Base-by-base conservation (phyloP, 2,329 filamentous ascomycete species). In the Boeremia lycopersici region DNA sequence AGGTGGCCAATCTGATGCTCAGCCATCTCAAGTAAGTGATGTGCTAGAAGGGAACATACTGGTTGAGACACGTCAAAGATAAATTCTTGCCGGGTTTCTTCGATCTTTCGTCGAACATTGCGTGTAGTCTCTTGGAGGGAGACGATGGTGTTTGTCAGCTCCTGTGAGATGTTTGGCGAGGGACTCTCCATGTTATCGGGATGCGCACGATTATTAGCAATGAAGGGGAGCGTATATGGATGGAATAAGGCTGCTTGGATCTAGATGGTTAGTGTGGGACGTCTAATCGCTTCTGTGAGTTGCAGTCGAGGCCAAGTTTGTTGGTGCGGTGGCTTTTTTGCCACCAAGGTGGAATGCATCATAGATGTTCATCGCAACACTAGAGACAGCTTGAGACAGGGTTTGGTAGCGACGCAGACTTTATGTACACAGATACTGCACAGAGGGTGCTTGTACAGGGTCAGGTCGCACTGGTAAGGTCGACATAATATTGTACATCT, bases 81-180 rank as follows among this genome's bases (percentile, higher is more conserved):
- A 15, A 48, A 9, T 6, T 48, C 35, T 19, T 36, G 29, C 8
- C 38, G 52, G 3, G 31, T 30, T 12, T 55, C 46, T 6, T 48
- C 25, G 2, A 55, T 17, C 7, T 46, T 31, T 6, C 26, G 29
- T 13, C 25, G 23, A 6, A 55, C 52, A n/a, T 46, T 41, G 2
- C 11, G 41, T 3, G 42, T 28, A 4, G 52, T 55, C 28, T 36
- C 25, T 46, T 46, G 52, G 6, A 55, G 41, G 1, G 52, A 55
- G 17, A 49, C 25, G 52, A 55, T 48, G 30, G 46, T 49, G 34
- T 29, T 55, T 12, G 52, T 49, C n/a, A 55, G 25, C 11, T 55
- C 52, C 1, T 45, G 35, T 13, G 52, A 15, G n/a, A 46, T 12
- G 10, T 45, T 9, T 5, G 39, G 40, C n/a, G 38, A 11, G n/a